Conservation (phyloP, 2,329 filamentous ascomycete species). For the Beauveria sp. region DNA sequence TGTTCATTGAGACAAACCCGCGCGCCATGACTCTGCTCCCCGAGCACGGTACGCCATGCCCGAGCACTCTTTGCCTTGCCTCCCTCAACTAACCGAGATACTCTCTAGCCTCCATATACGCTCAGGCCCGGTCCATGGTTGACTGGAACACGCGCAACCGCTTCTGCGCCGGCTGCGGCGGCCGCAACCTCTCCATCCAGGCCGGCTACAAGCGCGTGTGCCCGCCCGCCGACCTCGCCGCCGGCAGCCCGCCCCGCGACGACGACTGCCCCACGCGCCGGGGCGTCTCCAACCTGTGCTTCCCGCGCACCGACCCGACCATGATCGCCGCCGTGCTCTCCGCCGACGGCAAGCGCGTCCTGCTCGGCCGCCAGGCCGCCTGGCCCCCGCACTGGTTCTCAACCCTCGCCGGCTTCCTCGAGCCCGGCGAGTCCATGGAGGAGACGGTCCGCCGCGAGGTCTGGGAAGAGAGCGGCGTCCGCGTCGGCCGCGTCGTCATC, state of each 20-base stretch:
- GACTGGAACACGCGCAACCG: conserved; percentile 94
- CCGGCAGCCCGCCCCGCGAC: conserved; percentile 41
- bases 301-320: conserved; percentile 87
- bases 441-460: conserved; percentile 78
- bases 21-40: conserved; percentile 47
- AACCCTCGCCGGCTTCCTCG: conserved; percentile 80
- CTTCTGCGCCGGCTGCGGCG: conserved; percentile 85
- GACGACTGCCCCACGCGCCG: conserved; percentile 72
- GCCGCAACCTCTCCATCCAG: conserved; percentile 70
- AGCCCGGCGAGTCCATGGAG: conserved; percentile 78
- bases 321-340: conserved; percentile 93
- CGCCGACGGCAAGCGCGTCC: conserved; percentile 64
- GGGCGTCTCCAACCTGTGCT: conserved; percentile 82
- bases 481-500: conserved; percentile 68
- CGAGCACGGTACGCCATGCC: conserved; percentile 1
- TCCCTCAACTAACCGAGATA: background rate
- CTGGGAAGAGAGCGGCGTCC: conserved; percentile 78
- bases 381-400: conserved; percentile 84
- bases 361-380: conserved; percentile 78
- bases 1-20: conserved; percentile 60
- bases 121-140: conserved; percentile 76
- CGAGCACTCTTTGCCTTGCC: too few species aligned
- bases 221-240: conserved; percentile 58
- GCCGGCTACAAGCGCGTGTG: conserved; percentile 76
- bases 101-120: conserved; percentile 72